Evolutionary conservation across 768 basidiomycete species (phyloP).

Genomic region (Astraeus odoratus): DNA sequence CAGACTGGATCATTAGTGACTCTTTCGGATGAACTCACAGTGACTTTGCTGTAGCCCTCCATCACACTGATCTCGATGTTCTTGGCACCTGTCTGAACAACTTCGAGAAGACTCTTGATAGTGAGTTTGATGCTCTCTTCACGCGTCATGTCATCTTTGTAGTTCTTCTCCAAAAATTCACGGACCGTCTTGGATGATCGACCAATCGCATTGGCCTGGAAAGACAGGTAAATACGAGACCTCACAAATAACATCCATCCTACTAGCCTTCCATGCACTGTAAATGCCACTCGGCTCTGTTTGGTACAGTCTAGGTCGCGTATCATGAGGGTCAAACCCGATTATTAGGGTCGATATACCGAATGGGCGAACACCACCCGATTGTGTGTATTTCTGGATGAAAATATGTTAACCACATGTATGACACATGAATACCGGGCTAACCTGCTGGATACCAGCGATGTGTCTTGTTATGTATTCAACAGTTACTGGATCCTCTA

Average conservation of each 20-base stretch:
- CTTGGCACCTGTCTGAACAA: conserved; percentile 99
- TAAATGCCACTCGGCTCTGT: conserved; percentile 98
- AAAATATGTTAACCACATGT: neutral
- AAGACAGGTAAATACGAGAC: neutral
- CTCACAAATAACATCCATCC: neutral
- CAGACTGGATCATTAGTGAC: neutral
- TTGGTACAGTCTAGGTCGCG: conserved; percentile 83
- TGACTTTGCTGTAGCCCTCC: conserved; percentile 91
- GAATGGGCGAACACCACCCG: conserved; percentile 96
- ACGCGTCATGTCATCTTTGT: conserved; percentile 81
- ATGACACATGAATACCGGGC: conserved; percentile 9
- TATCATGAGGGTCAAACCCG: conserved; percentile 93
- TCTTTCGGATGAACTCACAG: conserved; percentile 41
- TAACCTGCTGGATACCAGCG: conserved; percentile 96
- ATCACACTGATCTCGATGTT: conserved; percentile 99
- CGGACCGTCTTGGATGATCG: conserved; percentile 97
- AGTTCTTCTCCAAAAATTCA: conserved; percentile 97
- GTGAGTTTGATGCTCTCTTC: conserved; percentile 94
- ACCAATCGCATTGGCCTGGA: conserved; percentile 93
- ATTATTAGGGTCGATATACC: conserved; percentile 96
- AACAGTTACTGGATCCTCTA: conserved; percentile 96
- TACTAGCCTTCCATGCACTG: conserved; percentile 90
- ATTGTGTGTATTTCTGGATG: conserved; percentile 88
- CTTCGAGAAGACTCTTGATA: conserved; percentile 91
- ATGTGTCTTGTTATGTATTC: conserved; percentile 98